A percentile compares a stretch with the other conserved stretches of the same genome.
These are phyloP conservation scores for Pontederia crassipes DNA, from an alignment of 176 grass and related monocot genomes.

Conservation along the genomic window DNA sequence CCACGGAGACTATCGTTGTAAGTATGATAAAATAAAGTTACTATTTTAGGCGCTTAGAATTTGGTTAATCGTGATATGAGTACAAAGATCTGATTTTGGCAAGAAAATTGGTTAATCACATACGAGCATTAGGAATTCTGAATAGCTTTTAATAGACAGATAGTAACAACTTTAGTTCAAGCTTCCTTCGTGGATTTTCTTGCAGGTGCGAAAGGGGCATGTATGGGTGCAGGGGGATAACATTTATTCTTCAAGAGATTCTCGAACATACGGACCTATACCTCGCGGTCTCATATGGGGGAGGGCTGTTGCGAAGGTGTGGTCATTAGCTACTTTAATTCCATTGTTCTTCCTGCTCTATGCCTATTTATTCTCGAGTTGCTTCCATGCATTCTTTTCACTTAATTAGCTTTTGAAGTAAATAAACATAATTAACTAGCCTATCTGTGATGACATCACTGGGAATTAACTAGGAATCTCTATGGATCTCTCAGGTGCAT, in stretches of 20 bases:
- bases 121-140: too few relatives aligned
- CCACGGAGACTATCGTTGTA: conserved; percentile 55
- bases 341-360: background rate
- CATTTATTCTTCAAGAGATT: conserved; percentile 57
- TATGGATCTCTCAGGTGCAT: too few relatives aligned
- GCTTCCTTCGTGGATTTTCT: background rate
- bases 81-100: background rate
- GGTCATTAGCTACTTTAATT: background rate
- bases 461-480: too few relatives aligned
- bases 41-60: background rate
- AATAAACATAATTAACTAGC: too few relatives aligned
- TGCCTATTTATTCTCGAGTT: background rate
- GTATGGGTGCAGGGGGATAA: conserved; percentile 93
- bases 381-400: too few relatives aligned
- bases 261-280: conserved; percentile 61
- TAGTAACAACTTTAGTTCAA: background rate
- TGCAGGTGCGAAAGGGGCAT: conserved; percentile 76
- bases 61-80: background rate
- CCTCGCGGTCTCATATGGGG: conserved; percentile 73
- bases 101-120: too few relatives aligned
- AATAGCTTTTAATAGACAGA: too few relatives aligned
- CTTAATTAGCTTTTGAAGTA: too few relatives aligned
- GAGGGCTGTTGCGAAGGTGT: conserved; percentile 52
- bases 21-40: background rate
- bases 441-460: too few relatives aligned